These are phyloP conservation scores for Ambrosiella xylebori DNA, from an alignment of 2,329 filamentous ascomycete genomes.

Conservation along the genomic window DNA sequence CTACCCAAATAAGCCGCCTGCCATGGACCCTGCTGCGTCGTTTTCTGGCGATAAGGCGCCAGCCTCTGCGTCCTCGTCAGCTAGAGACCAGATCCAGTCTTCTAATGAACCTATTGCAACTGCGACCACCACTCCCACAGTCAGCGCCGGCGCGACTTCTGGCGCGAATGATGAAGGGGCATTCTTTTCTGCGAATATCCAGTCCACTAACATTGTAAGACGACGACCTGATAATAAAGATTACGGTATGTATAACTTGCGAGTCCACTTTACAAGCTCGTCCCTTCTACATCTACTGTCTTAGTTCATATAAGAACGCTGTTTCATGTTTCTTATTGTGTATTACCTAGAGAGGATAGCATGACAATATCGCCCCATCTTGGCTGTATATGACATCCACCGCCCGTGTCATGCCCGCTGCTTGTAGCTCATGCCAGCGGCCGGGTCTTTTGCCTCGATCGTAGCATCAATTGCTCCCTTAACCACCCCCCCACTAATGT, in stretches of 20 bases:
- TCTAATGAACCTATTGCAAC: background rate
- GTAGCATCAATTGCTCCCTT: too few species aligned
- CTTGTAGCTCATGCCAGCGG: too few species aligned
- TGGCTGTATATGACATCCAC: too few species aligned
- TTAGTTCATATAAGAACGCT: too few species aligned
- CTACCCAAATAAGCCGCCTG: background rate
- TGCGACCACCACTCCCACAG: background rate
- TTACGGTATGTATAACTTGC: slow-evolving; percentile 32
- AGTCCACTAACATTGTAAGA: slow-evolving; percentile 43
- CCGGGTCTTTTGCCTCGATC: too few species aligned
- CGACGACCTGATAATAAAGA: slow-evolving; percentile 32
- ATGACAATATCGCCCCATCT: too few species aligned
- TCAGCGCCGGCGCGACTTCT: too few species aligned
- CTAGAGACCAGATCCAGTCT: background rate
- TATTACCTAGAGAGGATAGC: too few species aligned
- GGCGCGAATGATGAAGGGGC: slow-evolving; percentile 22
- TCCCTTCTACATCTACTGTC: background rate
- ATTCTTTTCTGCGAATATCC: slow-evolving; percentile 33
- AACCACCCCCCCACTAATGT: too few species aligned
- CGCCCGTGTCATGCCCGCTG: too few species aligned
- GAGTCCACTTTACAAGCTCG: slow-evolving; percentile 9
- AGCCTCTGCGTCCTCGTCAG: background rate
- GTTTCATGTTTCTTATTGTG: too few species aligned
- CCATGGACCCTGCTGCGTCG: background rate
- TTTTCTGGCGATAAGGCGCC: background rate